Percentiles rank a stretch among this genome's conserved stretches.
Conservation (phyloP, 2,329 filamentous ascomycete genomes). For the Geosmithia morbida region DNA sequence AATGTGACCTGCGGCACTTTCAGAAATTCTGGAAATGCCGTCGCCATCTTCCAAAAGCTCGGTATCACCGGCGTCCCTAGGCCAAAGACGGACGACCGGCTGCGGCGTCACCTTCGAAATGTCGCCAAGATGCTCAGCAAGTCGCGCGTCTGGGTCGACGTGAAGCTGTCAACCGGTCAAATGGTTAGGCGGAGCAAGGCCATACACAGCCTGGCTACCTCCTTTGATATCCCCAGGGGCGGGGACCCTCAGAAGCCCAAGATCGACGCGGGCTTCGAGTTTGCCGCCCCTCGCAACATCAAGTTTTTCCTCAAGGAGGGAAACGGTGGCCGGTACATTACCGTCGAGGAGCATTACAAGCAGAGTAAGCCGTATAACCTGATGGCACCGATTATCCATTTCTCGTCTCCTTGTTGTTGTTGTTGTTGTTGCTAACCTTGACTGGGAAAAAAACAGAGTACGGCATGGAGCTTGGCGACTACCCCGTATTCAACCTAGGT, state of each 20-base stretch:
- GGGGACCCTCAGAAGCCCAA: conserved; percentile 7
- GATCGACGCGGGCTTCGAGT: conserved; percentile 11
- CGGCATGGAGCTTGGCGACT: conserved; percentile 14
- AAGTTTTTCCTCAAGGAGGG: conserved; percentile 15
- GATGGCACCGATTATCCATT: no score
- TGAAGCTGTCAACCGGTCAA: conserved; percentile 15
- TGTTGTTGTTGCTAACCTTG: background rate
- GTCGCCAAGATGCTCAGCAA: conserved; percentile 23
- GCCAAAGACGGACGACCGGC: background rate
- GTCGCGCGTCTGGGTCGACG: conserved; percentile 18
- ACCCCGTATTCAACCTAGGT: conserved; percentile 56
- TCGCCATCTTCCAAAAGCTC: conserved; percentile 14
- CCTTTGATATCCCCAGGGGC: conserved; percentile 7
- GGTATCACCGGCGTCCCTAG: background rate
- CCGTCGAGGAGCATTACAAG: conserved; percentile 28
- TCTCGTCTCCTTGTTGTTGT: no score
- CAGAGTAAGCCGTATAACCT: conserved; percentile 20
- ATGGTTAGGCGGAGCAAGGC: conserved; percentile 13
- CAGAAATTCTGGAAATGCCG: conserved; percentile 20
- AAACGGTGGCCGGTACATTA: conserved; percentile 12
- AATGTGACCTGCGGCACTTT: conserved; percentile 42
- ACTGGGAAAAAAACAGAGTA: conserved; percentile 17
- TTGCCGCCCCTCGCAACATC: conserved; percentile 16
- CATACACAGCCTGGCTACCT: conserved; percentile 13
- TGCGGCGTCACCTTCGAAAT: conserved; percentile 8